phyloP scores from a whole-genome alignment of 345 rosid species.

The Limnanthes douglasii region DNA sequence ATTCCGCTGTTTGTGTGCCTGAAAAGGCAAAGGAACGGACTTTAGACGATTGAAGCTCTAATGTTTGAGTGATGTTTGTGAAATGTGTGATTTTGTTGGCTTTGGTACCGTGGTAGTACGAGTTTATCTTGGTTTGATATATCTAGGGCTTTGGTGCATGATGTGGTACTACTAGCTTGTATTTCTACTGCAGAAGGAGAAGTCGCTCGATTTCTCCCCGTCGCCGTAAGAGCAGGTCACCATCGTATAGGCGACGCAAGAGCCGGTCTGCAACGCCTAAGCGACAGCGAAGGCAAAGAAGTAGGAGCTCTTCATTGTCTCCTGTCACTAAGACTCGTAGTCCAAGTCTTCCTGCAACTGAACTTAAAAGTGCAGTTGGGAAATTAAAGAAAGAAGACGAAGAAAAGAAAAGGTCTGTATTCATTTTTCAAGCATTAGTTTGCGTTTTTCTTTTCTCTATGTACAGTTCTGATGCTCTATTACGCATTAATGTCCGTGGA shows the following conservation, averaged over 20 bases:
- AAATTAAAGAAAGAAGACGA: constrained; percentile 37
- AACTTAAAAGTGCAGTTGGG: constrained; percentile 17
- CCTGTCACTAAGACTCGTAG: constrained; percentile 23
- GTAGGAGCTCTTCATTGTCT: constrained; percentile 30
- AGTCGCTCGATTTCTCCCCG: constrained; percentile 31
- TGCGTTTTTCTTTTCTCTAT: constrained; percentile 1
- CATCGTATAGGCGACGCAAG: constrained; percentile 40
- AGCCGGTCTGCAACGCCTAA: constrained; percentile 46
- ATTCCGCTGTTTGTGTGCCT: not conserved
- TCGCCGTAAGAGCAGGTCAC: constrained; percentile 22
- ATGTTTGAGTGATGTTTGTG: not conserved
- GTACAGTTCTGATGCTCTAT: too few relatives aligned
- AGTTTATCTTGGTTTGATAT: not conserved
- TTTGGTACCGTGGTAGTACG: not conserved
- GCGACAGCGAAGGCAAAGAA: constrained; percentile 27
- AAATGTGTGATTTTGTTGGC: not conserved
- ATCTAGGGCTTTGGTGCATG: too few relatives aligned
- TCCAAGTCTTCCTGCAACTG: constrained; percentile 13
- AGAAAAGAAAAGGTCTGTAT: constrained; percentile 30
- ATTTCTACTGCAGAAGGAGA: constrained; percentile 17
- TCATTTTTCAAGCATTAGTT: constrained; percentile 4
- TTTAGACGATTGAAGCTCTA: not conserved
- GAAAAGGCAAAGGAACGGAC: not conserved
- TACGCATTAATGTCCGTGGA: not conserved
- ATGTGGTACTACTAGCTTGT: too few relatives aligned